Evolutionary conservation across 2,329 filamentous ascomycete genomes (phyloP).

Genomic region (Penicillium sp.): DNA sequence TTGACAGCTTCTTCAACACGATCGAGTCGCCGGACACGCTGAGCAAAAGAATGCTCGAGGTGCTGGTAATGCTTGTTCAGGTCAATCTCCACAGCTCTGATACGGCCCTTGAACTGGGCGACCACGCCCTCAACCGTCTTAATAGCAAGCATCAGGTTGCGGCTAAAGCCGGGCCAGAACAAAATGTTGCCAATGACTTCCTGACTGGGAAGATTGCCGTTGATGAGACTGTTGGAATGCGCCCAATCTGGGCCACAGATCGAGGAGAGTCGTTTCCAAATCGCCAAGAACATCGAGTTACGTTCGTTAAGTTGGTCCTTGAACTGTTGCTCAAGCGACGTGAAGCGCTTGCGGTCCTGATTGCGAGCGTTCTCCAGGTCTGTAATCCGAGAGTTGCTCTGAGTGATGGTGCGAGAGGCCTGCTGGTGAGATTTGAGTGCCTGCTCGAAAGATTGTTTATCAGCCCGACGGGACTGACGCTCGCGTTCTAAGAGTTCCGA

Average conservation of each 20-base stretch:
- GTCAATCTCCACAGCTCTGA: constrained; percentile 83
- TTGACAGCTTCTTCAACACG: constrained; percentile 78
- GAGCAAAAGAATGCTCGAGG: constrained; percentile 76
- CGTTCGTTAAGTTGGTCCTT: constrained; percentile 87
- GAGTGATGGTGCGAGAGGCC: constrained; percentile 78
- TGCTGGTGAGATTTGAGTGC: constrained; percentile 85
- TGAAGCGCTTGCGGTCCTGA: constrained; percentile 75
- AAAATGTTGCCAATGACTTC: constrained; percentile 85
- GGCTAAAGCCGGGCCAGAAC: constrained; percentile 74
- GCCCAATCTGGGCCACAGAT: constrained; percentile 92
- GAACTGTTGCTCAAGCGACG: constrained; percentile 73
- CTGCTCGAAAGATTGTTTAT: constrained; percentile 83
- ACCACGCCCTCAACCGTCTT: constrained; percentile 84
- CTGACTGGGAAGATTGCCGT: constrained; percentile 79
- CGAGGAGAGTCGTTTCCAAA: constrained; percentile 85
- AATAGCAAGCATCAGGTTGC: constrained; percentile 82
- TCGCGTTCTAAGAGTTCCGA: constrained; percentile 91
- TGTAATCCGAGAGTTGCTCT: constrained; percentile 78
- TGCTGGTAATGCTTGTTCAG: constrained; percentile 88
- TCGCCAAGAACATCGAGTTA: constrained; percentile 79
- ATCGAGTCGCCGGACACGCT: constrained; percentile 81
- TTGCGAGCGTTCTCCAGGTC: constrained; percentile 81
- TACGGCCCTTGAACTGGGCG: constrained; percentile 72
- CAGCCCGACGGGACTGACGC: constrained; percentile 77
- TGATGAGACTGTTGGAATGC: constrained; percentile 83